Base-by-base conservation (phyloP, 352 stramenopile genomes). In the Pythium rhizo-oryzae region DNA sequence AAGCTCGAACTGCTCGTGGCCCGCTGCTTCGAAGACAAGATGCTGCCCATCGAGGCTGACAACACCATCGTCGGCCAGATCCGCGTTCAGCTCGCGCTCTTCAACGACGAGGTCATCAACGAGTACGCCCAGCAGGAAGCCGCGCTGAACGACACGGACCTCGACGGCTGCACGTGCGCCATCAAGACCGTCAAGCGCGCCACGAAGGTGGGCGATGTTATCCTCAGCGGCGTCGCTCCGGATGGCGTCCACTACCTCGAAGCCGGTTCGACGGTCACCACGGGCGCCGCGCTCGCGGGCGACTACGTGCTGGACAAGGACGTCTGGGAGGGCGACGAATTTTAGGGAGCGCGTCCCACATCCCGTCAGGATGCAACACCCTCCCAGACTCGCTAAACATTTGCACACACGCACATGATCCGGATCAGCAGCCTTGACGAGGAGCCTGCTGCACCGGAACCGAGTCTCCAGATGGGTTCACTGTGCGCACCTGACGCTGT, bases 221-320 rank as follows among this genome's bases (percentile, higher is more conserved):
- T 93, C 33, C 87, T 93, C 71, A 81, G 87, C 53, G 85, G 85
- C 62, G 88, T 93, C 30, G 81, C 81, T 21, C 85, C 85, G 11
- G 77, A 89, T 15, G 85, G 85, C 25, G 74, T 93, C 55, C 82
- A 87, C 50, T 93, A 91, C 66, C 64, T 91, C 18, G 81, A 91
- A 52, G 82, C 85, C 19, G 85, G 85, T 54, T 86, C 81, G 1
- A 72, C 78, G 21, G 81, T 93, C 56, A 67, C 85, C 64, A 91
- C 82, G 9, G 85, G 85, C 41, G 90, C 70, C 44, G 74, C 80
- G 49, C 52, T 93, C 18, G 85, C 85, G 0, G 85, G 85, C 43
- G 76, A 93, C 63, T 93, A 93, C 69, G 85, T 93, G 46, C 65
- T 93, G 67, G 81, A 91, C 30, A 93, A 91, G 75, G 82, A 91